These are phyloP conservation scores for Beauveria bassiana DNA, from an alignment of 2,329 filamentous ascomycete genomes.

Conservation along the genomic window DNA sequence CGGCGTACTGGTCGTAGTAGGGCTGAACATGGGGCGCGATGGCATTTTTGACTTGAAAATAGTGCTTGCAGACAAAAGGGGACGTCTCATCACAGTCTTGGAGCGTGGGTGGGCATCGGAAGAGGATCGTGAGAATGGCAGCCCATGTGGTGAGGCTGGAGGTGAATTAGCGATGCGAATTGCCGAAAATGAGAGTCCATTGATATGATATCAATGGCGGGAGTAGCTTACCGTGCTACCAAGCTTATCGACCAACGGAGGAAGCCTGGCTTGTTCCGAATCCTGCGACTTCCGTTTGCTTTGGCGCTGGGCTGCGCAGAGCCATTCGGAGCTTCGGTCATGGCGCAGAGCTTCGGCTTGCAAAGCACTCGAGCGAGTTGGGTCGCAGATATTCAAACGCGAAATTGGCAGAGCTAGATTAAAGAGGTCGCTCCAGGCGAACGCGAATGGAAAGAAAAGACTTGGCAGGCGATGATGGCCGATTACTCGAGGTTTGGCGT, in stretches of 20 bases:
- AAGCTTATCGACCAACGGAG: conserved; percentile 36
- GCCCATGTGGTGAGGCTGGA: conserved; percentile 77
- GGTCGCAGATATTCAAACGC: not conserved
- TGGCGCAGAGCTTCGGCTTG: conserved; percentile 15
- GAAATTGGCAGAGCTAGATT: not conserved
- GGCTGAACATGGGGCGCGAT: conserved; percentile 71
- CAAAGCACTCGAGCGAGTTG: not conserved
- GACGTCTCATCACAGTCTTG: conserved; percentile 61
- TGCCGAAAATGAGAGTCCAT: not conserved
- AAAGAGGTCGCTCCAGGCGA: conserved; percentile 7
- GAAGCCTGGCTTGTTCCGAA: conserved; percentile 22
- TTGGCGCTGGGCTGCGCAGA: conserved; percentile 28
- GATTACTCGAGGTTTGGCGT: not conserved
- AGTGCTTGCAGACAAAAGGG: conserved; percentile 75
- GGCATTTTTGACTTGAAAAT: conserved; percentile 56
- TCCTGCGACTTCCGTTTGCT: conserved; percentile 23
- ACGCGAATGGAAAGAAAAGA: not conserved
- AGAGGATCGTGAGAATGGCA: conserved; percentile 67
- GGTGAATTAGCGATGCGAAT: conserved; percentile 3
- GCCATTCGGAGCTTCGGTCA: conserved; percentile 34
- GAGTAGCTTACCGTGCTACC: conserved; percentile 42
- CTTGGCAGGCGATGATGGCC: not conserved
- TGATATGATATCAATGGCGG: not conserved
- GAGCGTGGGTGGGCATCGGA: conserved; percentile 70
- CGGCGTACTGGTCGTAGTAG: conserved; percentile 79